phyloP scores from a whole-genome alignment of 805 yeast genomes.

The Wickerhamiella brachini region DNA sequence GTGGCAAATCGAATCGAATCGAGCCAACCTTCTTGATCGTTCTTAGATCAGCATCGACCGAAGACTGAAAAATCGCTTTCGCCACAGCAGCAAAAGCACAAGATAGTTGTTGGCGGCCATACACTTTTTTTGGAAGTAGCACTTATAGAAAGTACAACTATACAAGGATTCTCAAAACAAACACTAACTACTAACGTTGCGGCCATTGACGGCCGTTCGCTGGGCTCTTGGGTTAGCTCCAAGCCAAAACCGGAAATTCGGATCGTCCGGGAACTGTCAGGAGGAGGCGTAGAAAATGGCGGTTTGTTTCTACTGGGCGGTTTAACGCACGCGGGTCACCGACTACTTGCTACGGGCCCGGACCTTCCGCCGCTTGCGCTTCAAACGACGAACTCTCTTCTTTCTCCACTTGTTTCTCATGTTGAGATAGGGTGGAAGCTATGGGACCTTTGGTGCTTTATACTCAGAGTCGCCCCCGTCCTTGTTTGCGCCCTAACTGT shows the following conservation, averaged over 20 bases:
- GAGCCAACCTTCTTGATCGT: not conserved
- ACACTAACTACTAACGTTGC: not conserved
- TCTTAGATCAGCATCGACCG: not conserved
- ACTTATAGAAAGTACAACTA: not conserved
- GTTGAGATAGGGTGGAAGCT: conserved; percentile 5
- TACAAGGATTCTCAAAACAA: not conserved
- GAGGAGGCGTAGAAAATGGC: not conserved
- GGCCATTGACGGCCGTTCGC: not conserved
- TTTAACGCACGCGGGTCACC: not conserved
- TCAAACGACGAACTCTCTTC: conserved; percentile 99
- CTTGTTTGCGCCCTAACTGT: not conserved
- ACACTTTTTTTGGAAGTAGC: not conserved
- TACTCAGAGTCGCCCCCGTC: not conserved
- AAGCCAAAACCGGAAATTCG: not conserved
- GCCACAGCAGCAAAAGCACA: not conserved
- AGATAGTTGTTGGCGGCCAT: not conserved
- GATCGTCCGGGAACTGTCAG: not conserved
- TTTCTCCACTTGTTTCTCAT: conserved; percentile 90
- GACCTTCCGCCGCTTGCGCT: conserved; percentile 99
- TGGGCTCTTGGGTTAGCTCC: not conserved
- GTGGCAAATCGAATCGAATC: not conserved
- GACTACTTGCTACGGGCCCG: conserved; percentile 80
- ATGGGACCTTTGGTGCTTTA: not conserved
- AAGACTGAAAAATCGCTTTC: not conserved
- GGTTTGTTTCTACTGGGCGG: not conserved